These are phyloP conservation scores for Coemansia sp. DNA, from an alignment of 192 early-diverging fungal species.

Conservation along the genomic window DNA sequence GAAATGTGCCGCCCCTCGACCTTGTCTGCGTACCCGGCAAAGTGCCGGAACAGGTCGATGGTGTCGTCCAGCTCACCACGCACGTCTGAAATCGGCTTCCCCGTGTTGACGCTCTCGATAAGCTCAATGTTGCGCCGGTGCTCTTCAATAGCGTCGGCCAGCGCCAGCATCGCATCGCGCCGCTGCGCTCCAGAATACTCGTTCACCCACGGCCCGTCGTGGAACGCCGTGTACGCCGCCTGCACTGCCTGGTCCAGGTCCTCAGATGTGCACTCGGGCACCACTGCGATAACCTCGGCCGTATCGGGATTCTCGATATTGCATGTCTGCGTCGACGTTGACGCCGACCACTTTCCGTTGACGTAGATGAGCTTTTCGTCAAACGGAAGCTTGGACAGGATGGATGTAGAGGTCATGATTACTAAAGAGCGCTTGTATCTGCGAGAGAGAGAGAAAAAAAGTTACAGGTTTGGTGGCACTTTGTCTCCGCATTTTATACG, in stretches of 20 bases:
- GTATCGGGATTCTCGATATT: constrained; percentile 46
- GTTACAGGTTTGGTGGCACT: no score
- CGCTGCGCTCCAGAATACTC: constrained; percentile 53
- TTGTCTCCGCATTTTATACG: no score
- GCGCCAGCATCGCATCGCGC: constrained; percentile 48
- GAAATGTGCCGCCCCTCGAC: constrained; percentile 49
- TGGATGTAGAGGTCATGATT: background rate
- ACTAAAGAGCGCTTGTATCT: no score
- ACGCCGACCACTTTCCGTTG: constrained; percentile 32
- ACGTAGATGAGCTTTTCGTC: constrained; percentile 35
- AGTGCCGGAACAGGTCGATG: constrained; percentile 48
- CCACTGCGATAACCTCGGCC: constrained; percentile 31
- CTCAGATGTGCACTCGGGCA: constrained; percentile 33
- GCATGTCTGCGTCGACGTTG: constrained; percentile 8
- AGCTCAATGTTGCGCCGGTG: constrained; percentile 37
- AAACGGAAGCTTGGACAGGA: constrained; percentile 35
- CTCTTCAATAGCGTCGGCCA: constrained; percentile 46
- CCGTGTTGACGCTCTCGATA: constrained; percentile 54
- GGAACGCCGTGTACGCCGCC: constrained; percentile 44
- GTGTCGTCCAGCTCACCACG: constrained; percentile 52
- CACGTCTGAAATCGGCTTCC: constrained; percentile 55
- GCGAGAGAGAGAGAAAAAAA: no score
- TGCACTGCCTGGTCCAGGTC: constrained; percentile 47
- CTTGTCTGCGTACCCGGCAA: constrained; percentile 53
- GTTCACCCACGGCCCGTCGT: constrained; percentile 47